Conservation (phyloP, 208 protist genomes). For the Willaertia magna region DNA sequence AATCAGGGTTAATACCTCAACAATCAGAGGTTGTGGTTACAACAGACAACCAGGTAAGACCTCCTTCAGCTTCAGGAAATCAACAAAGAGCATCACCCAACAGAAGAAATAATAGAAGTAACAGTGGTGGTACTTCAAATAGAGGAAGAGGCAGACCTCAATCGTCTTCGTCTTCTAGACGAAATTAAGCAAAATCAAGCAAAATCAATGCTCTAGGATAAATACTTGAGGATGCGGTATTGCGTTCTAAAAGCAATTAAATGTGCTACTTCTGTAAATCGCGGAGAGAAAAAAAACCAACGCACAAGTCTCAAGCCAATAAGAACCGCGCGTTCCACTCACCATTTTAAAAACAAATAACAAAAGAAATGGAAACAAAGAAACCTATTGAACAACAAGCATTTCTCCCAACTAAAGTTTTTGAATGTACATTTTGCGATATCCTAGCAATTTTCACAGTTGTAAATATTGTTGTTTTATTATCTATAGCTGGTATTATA, state of each 20-base stretch:
- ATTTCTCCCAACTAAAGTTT: background rate
- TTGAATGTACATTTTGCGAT: background rate
- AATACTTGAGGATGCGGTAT: too few relatives aligned
- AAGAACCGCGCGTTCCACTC: too few relatives aligned
- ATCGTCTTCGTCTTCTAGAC: background rate
- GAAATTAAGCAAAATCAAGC: background rate
- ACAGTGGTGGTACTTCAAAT: background rate
- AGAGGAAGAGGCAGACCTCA: background rate
- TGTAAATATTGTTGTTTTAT: background rate
- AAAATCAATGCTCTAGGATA: too few relatives aligned
- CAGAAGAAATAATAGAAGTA: background rate
- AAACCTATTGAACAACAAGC: too few relatives aligned
- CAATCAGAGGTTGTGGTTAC: too few relatives aligned
- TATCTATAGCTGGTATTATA: background rate
- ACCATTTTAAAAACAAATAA: background rate
- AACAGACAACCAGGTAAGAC: too few relatives aligned
- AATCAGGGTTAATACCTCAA: background rate
- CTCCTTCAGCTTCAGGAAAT: background rate
- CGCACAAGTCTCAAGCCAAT: background rate
- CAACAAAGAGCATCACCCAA: background rate
- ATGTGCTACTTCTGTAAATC: too few relatives aligned
- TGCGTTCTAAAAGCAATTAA: too few relatives aligned
- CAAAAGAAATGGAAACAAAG: background rate
- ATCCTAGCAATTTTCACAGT: background rate
- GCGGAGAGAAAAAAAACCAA: background rate